Percentiles rank a stretch among this genome's conserved stretches.
These are phyloP conservation scores for Chrysoporthe deuterocubensis DNA, from an alignment of 2,329 filamentous ascomycete genomes.

Conservation along the genomic window DNA sequence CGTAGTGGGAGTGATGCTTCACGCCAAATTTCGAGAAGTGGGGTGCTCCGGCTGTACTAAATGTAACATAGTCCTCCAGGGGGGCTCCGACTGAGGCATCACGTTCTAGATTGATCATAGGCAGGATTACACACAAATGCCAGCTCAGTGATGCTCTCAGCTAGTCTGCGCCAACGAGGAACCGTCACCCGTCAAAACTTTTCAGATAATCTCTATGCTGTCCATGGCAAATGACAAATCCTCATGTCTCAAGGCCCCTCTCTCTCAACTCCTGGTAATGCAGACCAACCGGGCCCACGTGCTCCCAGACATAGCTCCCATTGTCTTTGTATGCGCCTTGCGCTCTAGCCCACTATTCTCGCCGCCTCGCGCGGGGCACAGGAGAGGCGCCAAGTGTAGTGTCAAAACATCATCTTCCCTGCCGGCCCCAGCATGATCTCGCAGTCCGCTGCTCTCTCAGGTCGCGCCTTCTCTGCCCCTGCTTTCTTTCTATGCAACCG, in stretches of 20 bases:
- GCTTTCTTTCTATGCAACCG: neutral
- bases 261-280: neutral
- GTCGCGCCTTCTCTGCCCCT: neutral
- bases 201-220: neutral
- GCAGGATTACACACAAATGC: neutral
- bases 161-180: no score
- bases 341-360: neutral
- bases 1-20: no score
- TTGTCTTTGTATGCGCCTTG: neutral
- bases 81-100: neutral
- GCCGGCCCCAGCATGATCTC: neutral
- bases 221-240: neutral
- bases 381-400: neutral
- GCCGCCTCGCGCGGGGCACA: neutral
- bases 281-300: neutral
- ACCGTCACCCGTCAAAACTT: no score
- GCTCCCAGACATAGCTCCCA: neutral
- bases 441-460: neutral
- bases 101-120: neutral
- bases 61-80: neutral
- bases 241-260: neutral
- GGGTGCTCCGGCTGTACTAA: neutral
- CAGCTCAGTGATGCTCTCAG: neutral
- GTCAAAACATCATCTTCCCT: neutral
- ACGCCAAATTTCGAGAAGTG: neutral